Conservation (phyloP, 2,329 filamentous ascomycete species). For the Berkeleyomyces basicola region DNA sequence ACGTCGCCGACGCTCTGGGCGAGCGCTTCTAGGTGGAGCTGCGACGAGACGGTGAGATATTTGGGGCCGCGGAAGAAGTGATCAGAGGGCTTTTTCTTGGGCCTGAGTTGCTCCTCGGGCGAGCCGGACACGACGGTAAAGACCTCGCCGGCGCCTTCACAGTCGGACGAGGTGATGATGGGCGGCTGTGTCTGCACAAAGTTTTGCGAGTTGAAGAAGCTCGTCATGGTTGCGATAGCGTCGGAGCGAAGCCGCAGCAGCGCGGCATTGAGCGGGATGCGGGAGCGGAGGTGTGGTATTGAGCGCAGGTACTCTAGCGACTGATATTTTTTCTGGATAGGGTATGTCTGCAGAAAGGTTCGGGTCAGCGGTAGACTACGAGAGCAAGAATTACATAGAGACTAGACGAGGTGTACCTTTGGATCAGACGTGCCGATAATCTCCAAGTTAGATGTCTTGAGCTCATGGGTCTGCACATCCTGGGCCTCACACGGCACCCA, state of each 20-base stretch:
- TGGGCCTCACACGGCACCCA: constrained; percentile 58
- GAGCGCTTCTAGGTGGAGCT: constrained; percentile 85
- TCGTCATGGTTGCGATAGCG: constrained; percentile 52
- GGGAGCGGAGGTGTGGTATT: constrained; percentile 70
- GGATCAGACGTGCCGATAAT: constrained; percentile 65
- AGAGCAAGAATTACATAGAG: no score
- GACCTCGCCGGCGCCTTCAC: constrained; percentile 89
- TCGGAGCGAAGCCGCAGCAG: constrained; percentile 72
- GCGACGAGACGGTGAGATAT: constrained; percentile 87
- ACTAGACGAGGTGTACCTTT: constrained; percentile 38
- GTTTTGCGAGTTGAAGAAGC: constrained; percentile 54
- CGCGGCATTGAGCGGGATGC: constrained; percentile 64
- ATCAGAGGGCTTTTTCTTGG: constrained; percentile 23
- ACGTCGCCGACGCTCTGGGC: constrained; percentile 78
- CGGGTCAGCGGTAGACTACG: no score
- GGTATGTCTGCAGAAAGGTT: constrained; percentile 48
- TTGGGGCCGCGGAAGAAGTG: constrained; percentile 75
- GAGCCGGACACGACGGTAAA: constrained; percentile 50
- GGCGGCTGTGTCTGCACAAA: constrained; percentile 82
- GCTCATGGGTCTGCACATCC: constrained; percentile 52
- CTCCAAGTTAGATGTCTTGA: constrained; percentile 53
- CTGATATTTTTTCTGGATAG: constrained; percentile 93
- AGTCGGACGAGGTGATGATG: constrained; percentile 91
- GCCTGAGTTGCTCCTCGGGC: constrained; percentile 16
- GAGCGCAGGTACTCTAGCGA: constrained; percentile 75